Conservation (phyloP, 352 stramenopile species). For the Globisporangium echinulatum region DNA sequence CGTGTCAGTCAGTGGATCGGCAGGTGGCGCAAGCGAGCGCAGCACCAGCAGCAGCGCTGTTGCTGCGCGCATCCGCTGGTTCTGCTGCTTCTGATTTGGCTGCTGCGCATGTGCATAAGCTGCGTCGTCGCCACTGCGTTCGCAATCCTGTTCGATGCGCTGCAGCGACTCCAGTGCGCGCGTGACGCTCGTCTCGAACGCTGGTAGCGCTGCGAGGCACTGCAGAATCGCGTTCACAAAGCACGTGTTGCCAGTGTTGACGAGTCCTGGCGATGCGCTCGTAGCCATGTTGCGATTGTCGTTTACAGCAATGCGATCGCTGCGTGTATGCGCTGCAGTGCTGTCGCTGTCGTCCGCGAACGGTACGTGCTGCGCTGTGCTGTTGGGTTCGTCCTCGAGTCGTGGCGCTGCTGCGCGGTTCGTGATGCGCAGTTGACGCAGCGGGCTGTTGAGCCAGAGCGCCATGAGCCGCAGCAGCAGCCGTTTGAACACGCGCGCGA, state of each 20-base stretch:
- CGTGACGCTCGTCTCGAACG: conserved; percentile 26
- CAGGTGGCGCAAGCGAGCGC: conserved; percentile 2
- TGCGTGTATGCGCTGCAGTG: neutral
- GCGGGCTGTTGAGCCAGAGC: conserved; percentile 11
- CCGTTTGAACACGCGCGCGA: conserved; percentile 7
- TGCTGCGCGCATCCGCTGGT: conserved; percentile 6
- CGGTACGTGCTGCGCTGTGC: neutral
- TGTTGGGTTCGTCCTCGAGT: neutral
- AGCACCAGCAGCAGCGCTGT: conserved; percentile 13
- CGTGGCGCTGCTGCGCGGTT: neutral
- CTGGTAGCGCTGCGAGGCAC: conserved; percentile 41
- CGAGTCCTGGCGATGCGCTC: conserved; percentile 18
- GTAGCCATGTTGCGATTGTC: no score
- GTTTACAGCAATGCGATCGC: neutral
- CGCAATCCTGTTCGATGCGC: neutral
- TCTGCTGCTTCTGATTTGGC: neutral
- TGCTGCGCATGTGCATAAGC: neutral
- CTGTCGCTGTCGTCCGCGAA: neutral
- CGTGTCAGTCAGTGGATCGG: neutral
- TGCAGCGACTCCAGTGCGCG: conserved; percentile 14
- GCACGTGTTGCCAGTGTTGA: conserved; percentile 71
- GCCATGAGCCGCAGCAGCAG: conserved; percentile 12
- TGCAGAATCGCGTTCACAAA: conserved; percentile 75
- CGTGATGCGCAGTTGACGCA: conserved; percentile 10
- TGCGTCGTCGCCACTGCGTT: neutral